Percentiles rank a stretch among this genome's conserved stretches.
Conservation (phyloP, 805 yeast species). For the Kuraishia hungarica region DNA sequence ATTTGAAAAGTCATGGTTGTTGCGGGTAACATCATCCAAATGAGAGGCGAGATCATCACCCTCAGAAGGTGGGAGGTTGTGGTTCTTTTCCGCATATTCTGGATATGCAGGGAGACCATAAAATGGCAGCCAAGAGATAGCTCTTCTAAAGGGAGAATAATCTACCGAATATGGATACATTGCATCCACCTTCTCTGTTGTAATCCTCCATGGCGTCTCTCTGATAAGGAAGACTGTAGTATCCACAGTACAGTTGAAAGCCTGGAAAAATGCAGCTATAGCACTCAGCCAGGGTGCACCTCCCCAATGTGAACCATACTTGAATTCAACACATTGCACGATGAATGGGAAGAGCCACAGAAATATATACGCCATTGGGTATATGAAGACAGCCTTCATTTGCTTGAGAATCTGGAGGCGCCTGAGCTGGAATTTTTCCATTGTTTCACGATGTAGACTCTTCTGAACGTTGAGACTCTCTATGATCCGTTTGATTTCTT, state of each 20-base stretch:
- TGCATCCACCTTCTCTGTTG: conserved; percentile 15
- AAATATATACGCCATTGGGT: conserved; percentile 74
- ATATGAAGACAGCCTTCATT: conserved; percentile 70
- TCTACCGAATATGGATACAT: conserved; percentile 14
- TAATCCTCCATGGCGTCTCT: conserved; percentile 67
- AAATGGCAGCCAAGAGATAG: conserved; percentile 33
- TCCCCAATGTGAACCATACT: conserved; percentile 39
- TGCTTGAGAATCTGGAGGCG: conserved; percentile 66
- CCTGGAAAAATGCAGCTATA: conserved; percentile 69
- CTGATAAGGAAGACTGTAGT: conserved; percentile 65
- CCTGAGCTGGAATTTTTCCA: conserved; percentile 52
- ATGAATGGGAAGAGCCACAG: conserved; percentile 80
- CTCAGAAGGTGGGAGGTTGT: not conserved
- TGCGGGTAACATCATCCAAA: not conserved
- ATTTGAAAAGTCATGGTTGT: not conserved
- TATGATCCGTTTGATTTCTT: conserved; percentile 5
- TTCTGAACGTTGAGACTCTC: conserved; percentile 19
- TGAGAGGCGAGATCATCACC: not conserved
- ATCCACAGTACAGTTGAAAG: conserved; percentile 74
- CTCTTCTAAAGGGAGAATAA: conserved; percentile 30
- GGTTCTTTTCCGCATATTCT: not conserved
- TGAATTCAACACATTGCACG: conserved; percentile 42
- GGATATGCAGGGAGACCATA: conserved; percentile 29
- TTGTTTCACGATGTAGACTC: conserved; percentile 47
- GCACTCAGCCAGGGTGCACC: conserved; percentile 57